Conservation (phyloP, 2,329 filamentous ascomycete genomes). For the Colletotrichum coccodes region DNA sequence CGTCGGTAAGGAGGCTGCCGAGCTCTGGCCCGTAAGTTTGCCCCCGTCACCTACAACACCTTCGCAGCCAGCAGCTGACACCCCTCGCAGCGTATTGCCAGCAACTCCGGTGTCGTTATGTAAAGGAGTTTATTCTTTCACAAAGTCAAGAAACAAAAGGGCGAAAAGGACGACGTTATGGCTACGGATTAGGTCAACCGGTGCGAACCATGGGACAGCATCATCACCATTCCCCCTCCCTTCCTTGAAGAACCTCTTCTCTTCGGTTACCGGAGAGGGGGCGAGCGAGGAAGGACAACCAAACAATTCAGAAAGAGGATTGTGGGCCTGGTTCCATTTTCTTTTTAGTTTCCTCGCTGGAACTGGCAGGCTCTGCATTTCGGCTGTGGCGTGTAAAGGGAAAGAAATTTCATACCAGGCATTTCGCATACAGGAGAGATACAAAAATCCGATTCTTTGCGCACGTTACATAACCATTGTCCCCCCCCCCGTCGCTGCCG, state of each 20-base stretch:
- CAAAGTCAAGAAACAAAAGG: constrained; percentile 31
- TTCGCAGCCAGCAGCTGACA: constrained; percentile 41
- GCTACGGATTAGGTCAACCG: constrained; percentile 35
- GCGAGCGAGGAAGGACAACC: constrained; percentile 3
- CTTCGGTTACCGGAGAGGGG: not conserved
- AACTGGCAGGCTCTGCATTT: constrained; percentile 62
- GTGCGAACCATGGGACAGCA: constrained; percentile 29
- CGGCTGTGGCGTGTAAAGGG: constrained; percentile 64
- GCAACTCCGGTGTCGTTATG: constrained; percentile 99
- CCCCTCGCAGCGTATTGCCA: constrained; percentile 88
- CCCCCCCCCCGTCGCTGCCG: not conserved
- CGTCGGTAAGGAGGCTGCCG: constrained; percentile 99
- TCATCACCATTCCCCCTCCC: constrained; percentile 14
- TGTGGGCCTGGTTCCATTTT: constrained; percentile 36
- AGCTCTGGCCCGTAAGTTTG: constrained; percentile 95
- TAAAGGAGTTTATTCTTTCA: constrained; percentile 66
- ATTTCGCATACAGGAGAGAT: constrained; percentile 57
- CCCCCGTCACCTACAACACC: not conserved
- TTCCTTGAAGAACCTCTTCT: constrained; percentile 1
- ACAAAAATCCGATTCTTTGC: constrained; percentile 42
- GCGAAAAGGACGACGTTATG: constrained; percentile 34
- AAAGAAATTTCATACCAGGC: constrained; percentile 57
- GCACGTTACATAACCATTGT: constrained; percentile 22
- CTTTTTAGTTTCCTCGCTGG: constrained; percentile 47
- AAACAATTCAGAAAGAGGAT: constrained; percentile 19